Evolutionary conservation across 1,284 basidiomycete genomes (phyloP).

Genomic region (Boletus mariae): DNA sequence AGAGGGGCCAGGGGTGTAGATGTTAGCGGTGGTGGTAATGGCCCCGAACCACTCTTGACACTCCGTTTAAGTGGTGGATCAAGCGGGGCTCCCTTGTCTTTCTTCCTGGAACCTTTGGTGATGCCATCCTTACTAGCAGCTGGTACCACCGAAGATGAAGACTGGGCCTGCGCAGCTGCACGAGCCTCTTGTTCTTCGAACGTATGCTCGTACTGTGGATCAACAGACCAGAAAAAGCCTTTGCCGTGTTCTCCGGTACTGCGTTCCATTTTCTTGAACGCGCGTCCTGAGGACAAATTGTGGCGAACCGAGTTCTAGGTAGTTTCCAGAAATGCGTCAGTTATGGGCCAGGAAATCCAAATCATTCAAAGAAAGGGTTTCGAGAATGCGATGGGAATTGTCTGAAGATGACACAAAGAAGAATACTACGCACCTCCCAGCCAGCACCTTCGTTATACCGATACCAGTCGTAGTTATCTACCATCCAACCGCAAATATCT

Average conservation of each 20-base stretch:
- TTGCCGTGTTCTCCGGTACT: slow-evolving; percentile 85
- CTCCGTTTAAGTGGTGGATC: slow-evolving; percentile 66
- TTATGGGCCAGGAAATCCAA: slow-evolving; percentile 5
- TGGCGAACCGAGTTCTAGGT: slow-evolving; percentile 86
- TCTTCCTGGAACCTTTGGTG: slow-evolving; percentile 42
- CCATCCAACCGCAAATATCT: slow-evolving; percentile 91
- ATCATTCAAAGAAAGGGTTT: not conserved
- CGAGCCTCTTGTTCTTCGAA: slow-evolving; percentile 68
- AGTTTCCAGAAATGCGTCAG: slow-evolving; percentile 15
- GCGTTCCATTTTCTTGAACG: slow-evolving; percentile 82
- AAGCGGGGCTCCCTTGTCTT: slow-evolving; percentile 45
- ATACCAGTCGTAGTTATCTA: slow-evolving; percentile 87
- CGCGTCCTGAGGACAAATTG: slow-evolving; percentile 84
- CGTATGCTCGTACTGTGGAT: slow-evolving; percentile 64
- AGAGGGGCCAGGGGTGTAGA: slow-evolving; percentile 47
- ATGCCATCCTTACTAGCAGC: slow-evolving; percentile 32
- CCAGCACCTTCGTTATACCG: slow-evolving; percentile 73
- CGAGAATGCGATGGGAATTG: not conserved
- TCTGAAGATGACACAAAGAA: not conserved
- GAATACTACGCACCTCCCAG: slow-evolving; percentile 70
- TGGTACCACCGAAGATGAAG: slow-evolving; percentile 8
- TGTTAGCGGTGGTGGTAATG: slow-evolving; percentile 64
- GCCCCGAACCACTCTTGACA: slow-evolving; percentile 53
- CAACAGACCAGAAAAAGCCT: slow-evolving; percentile 86
- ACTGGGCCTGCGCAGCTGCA: slow-evolving; percentile 34